Evolutionary conservation across 2,329 filamentous ascomycete species (phyloP).

Genomic region (Aureobasidium sp.): DNA sequence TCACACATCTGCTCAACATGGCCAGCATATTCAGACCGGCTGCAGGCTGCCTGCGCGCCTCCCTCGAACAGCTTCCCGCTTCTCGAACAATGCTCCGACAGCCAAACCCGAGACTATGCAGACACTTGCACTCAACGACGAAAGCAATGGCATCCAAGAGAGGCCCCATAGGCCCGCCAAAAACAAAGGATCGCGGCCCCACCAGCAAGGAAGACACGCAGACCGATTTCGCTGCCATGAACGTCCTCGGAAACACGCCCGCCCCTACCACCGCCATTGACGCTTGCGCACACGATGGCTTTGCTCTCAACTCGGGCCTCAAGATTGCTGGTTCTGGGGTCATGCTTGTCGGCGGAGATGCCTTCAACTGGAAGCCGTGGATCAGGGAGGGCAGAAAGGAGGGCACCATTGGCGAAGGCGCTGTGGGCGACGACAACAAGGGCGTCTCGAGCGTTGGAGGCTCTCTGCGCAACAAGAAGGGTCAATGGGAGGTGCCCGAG

Average conservation of each 20-base stretch:
- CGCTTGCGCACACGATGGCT: constrained; percentile 72
- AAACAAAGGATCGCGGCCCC: constrained; percentile 51
- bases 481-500: constrained; percentile 68
- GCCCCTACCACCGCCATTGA: constrained; percentile 77
- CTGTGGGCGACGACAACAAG: constrained; percentile 26
- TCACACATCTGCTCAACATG: background rate
- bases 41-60: background rate
- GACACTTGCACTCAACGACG: background rate
- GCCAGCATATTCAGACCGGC: background rate
- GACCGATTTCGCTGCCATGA: constrained; percentile 65
- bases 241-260: constrained; percentile 70
- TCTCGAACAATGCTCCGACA: background rate
- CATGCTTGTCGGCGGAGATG: constrained; percentile 76
- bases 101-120: constrained; percentile 1
- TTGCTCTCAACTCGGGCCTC: constrained; percentile 74
- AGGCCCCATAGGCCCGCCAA: constrained; percentile 27
- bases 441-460: constrained; percentile 29
- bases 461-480: constrained; percentile 61
- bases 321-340: constrained; percentile 62
- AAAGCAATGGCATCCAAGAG: background rate
- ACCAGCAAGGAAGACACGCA: constrained; percentile 53
- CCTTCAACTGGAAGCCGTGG: constrained; percentile 86
- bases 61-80: background rate
- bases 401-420: constrained; percentile 31
- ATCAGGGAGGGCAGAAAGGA: constrained; percentile 33